Conservation (phyloP, 1,284 basidiomycete genomes). For the Melampsora occidentalis region DNA sequence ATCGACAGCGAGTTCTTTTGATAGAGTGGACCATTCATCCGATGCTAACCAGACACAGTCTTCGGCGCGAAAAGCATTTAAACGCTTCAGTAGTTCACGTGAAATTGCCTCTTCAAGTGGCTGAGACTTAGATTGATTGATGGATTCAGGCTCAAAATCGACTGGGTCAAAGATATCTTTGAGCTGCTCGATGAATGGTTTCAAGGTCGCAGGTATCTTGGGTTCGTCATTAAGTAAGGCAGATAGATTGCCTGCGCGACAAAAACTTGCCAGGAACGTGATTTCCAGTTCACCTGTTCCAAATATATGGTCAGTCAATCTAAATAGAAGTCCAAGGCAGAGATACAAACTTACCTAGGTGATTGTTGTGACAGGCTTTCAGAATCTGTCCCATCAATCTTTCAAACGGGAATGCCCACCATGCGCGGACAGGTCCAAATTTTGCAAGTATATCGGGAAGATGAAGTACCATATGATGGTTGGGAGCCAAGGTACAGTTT, state of each 20-base stretch:
- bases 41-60: not conserved
- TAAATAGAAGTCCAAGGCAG: not conserved
- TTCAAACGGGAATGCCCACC: constrained; percentile 30
- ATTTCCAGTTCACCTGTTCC: not conserved
- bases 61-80: too few species aligned
- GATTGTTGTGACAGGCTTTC: constrained; percentile 13
- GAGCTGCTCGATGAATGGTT: too few species aligned
- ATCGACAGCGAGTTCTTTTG: not conserved
- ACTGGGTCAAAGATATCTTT: too few species aligned
- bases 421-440: constrained; percentile 12
- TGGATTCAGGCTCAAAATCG: too few species aligned
- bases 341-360: constrained; percentile 1
- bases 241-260: not conserved
- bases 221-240: too few species aligned
- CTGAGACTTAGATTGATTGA: not conserved
- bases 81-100: too few species aligned
- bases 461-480: constrained; percentile 15
- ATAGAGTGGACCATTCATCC: not conserved
- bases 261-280: not conserved
- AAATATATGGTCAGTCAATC: not conserved
- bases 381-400: constrained; percentile 12
- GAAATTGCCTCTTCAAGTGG: too few species aligned
- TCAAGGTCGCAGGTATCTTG: too few species aligned
- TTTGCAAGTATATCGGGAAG: constrained; percentile 14
- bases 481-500: not conserved